Conservation (phyloP, 257 asterid genomes). For the Solanum sejunctum region DNA sequence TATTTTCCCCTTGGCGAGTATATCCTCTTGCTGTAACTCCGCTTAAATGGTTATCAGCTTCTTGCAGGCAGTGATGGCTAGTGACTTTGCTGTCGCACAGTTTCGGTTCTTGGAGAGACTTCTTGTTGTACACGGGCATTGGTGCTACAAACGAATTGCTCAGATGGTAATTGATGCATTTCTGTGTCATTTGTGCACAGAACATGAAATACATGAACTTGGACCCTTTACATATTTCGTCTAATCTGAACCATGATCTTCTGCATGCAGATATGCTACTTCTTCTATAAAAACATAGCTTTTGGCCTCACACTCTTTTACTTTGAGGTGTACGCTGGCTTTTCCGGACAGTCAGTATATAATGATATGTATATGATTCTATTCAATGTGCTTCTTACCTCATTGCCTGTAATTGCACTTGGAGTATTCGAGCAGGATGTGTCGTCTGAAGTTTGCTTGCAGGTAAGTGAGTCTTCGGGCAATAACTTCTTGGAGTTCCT, state of each 20-base stretch:
- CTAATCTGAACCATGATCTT: background rate
- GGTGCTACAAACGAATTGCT: constrained; percentile 99
- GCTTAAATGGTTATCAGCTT: constrained; percentile 22
- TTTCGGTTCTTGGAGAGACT: constrained; percentile 96
- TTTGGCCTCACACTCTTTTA: constrained; percentile 95
- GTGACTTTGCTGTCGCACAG: constrained; percentile 95
- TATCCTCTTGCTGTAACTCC: constrained; percentile 2
- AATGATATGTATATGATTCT: constrained; percentile 93
- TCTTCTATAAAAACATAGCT: constrained; percentile 96
- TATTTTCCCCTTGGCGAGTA: background rate
- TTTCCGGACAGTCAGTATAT: constrained; percentile 87
- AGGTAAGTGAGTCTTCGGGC: constrained; percentile 51
- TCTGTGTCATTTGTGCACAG: constrained; percentile 1
- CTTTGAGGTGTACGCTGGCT: constrained; percentile 90
- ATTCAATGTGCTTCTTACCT: constrained; percentile 90
- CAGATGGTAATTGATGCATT: constrained; percentile 65
- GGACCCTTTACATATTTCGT: background rate
- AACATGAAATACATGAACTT: background rate
- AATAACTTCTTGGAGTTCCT: background rate
- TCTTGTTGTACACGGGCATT: constrained; percentile 93
- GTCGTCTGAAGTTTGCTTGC: constrained; percentile 89
- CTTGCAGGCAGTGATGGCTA: constrained; percentile 99
- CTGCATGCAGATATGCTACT: constrained; percentile 74
- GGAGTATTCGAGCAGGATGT: constrained; percentile 98
- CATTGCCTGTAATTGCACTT: constrained; percentile 91